These are phyloP conservation scores for Nidularia pulvinata DNA, from an alignment of 768 basidiomycete genomes.

Conservation along the genomic window DNA sequence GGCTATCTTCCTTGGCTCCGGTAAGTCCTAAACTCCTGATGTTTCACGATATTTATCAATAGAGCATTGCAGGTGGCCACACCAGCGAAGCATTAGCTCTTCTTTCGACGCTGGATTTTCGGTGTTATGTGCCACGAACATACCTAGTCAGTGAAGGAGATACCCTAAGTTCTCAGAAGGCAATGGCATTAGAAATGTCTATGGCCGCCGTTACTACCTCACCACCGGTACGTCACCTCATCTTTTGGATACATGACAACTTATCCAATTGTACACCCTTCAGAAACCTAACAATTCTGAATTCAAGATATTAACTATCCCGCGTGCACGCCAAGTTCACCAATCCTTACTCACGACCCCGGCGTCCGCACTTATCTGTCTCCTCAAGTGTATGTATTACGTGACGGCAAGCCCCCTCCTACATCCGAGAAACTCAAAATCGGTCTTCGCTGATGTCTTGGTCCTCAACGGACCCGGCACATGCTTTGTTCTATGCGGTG, in stretches of 20 bases:
- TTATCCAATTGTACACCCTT: neutral
- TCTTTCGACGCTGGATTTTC: constrained; percentile 69
- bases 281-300: constrained; percentile 1
- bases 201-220: constrained; percentile 7
- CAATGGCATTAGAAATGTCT: constrained; percentile 57
- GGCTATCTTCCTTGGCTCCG: constrained; percentile 93
- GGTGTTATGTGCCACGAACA: constrained; percentile 71
- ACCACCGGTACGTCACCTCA: neutral
- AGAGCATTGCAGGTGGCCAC: constrained; percentile 74
- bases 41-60: neutral
- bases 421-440: constrained; percentile 12
- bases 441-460: constrained; percentile 66
- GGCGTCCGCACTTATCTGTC: constrained; percentile 60
- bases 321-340: constrained; percentile 87
- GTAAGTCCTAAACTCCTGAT: constrained; percentile 36
- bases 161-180: constrained; percentile 72
- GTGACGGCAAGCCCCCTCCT: constrained; percentile 55
- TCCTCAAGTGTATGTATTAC: constrained; percentile 60
- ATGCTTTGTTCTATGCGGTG: constrained; percentile 76
- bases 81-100: constrained; percentile 85
- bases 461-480: constrained; percentile 97
- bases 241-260: neutral
- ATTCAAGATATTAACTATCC: constrained; percentile 66
- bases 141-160: constrained; percentile 89
- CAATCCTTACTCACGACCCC: constrained; percentile 75